phyloP scores from a whole-genome alignment of 2,329 filamentous ascomycete species.

The Clonostachys chloroleuca region DNA sequence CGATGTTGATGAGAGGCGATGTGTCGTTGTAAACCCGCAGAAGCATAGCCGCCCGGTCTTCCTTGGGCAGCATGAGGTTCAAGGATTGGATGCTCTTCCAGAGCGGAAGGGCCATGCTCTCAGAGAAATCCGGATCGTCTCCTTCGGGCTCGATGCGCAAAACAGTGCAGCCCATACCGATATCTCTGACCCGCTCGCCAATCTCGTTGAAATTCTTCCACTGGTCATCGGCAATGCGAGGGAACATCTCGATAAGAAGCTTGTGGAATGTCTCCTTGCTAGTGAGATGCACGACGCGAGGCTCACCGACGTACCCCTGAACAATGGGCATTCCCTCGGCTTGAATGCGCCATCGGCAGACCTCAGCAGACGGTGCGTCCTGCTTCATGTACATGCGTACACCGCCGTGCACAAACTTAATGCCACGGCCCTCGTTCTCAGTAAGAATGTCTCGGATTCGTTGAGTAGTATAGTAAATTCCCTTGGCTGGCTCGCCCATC shows the following conservation, averaged over 20 bases:
- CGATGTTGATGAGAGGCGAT: slow-evolving; percentile 73
- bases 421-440: slow-evolving; percentile 82
- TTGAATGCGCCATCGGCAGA: slow-evolving; percentile 94
- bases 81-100: slow-evolving; percentile 91
- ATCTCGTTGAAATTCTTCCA: slow-evolving; percentile 82
- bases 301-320: slow-evolving; percentile 81
- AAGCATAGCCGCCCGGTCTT: slow-evolving; percentile 89
- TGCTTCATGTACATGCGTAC: slow-evolving; percentile 99
- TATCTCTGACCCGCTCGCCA: slow-evolving; percentile 72
- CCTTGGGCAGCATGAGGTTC: slow-evolving; percentile 97
- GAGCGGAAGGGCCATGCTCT: slow-evolving; percentile 83
- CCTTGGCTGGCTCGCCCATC: slow-evolving; percentile 81
- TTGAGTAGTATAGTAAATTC: slow-evolving; percentile 91
- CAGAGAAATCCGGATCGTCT: slow-evolving; percentile 53
- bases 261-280: slow-evolving; percentile 76
- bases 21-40: slow-evolving; percentile 88
- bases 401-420: slow-evolving; percentile 94
- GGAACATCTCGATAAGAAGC: slow-evolving; percentile 95
- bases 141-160: slow-evolving; percentile 76
- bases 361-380: slow-evolving; percentile 79
- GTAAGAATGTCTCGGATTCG: slow-evolving; percentile 81
- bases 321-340: slow-evolving; percentile 89
- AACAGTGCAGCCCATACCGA: slow-evolving; percentile 89
- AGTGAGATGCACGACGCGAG: slow-evolving; percentile 69
- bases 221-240: slow-evolving; percentile 71